phyloP scores from a whole-genome alignment of 2,329 filamentous ascomycete genomes.

The Sarocladiaceae sp. region DNA sequence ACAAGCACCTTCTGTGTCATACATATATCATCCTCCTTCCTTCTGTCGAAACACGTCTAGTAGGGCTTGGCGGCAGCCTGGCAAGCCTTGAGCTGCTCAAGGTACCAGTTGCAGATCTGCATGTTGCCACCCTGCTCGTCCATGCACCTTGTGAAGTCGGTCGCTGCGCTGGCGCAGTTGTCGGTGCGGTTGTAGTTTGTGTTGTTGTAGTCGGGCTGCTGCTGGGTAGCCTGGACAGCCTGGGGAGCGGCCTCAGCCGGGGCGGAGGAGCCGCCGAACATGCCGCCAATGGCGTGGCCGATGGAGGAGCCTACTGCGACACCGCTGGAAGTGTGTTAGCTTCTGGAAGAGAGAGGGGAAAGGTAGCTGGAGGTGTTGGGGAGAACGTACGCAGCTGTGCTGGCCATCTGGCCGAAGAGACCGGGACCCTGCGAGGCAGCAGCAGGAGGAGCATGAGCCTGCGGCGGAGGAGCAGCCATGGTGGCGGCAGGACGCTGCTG shows the following conservation, averaged over 20 bases:
- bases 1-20: too few species aligned
- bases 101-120: slow-evolving; percentile 95
- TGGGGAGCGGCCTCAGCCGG: slow-evolving; percentile 40
- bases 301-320: slow-evolving; percentile 93
- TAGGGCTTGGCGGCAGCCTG: slow-evolving; percentile 70
- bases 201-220: slow-evolving; percentile 23
- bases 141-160: slow-evolving; percentile 91
- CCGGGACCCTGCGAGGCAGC: slow-evolving; percentile 64
- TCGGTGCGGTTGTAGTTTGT: slow-evolving; percentile 46
- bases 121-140: slow-evolving; percentile 91
- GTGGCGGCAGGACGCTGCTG: slow-evolving; percentile 67
- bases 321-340: slow-evolving; percentile 56
- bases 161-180: slow-evolving; percentile 74
- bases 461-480: slow-evolving; percentile 42
- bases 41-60: slow-evolving; percentile 37
- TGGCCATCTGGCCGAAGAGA: slow-evolving; percentile 94
- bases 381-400: slow-evolving; percentile 89
- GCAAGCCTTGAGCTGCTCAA: slow-evolving; percentile 93
- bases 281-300: slow-evolving; percentile 86
- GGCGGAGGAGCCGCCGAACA: slow-evolving; percentile 70
- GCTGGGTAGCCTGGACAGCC: slow-evolving; percentile 45
- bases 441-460: slow-evolving; percentile 43
- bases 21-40: slow-evolving; percentile 11
- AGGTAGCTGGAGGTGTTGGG: neutral
- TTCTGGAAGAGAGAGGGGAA: neutral